These are phyloP conservation scores for Podaxis carcinomalis DNA, from an alignment of 768 basidiomycete genomes.

Conservation along the genomic window DNA sequence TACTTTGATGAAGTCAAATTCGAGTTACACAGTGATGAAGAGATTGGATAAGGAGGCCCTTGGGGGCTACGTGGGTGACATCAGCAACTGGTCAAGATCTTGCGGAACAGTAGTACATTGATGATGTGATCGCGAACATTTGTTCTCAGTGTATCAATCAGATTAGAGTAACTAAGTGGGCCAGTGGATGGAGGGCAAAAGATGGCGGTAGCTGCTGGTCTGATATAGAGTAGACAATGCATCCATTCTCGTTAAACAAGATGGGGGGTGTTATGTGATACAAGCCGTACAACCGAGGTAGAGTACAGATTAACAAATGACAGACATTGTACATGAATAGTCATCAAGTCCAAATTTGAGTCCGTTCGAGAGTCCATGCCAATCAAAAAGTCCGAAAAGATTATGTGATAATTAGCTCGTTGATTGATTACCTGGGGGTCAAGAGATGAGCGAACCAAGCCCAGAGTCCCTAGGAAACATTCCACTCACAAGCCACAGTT, in stretches of 20 bases:
- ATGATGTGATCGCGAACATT: slow-evolving; percentile 37
- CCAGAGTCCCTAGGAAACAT: neutral
- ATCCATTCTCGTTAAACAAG: neutral
- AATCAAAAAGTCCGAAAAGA: neutral
- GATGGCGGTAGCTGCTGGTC: slow-evolving; percentile 4
- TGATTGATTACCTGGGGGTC: neutral
- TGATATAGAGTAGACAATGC: neutral
- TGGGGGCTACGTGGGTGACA: neutral
- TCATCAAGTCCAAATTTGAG: neutral
- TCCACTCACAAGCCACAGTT: slow-evolving; percentile 43
- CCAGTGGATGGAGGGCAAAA: slow-evolving; percentile 37
- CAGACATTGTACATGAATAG: neutral
- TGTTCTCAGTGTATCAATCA: slow-evolving; percentile 29
- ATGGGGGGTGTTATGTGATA: neutral
- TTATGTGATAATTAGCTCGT: neutral
- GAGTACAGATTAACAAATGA: neutral
- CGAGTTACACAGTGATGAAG: slow-evolving; percentile 14
- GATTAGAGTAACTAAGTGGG: slow-evolving; percentile 47
- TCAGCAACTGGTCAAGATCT: slow-evolving; percentile 18
- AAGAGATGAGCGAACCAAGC: neutral
- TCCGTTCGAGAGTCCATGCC: neutral
- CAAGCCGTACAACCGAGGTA: neutral
- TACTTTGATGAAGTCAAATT: slow-evolving; percentile 4
- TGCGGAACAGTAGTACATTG: slow-evolving; percentile 48
- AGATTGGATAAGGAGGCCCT: neutral